Conservation (phyloP, 371 early-diverging fungal species). For the Zancudomyces culisetae region DNA sequence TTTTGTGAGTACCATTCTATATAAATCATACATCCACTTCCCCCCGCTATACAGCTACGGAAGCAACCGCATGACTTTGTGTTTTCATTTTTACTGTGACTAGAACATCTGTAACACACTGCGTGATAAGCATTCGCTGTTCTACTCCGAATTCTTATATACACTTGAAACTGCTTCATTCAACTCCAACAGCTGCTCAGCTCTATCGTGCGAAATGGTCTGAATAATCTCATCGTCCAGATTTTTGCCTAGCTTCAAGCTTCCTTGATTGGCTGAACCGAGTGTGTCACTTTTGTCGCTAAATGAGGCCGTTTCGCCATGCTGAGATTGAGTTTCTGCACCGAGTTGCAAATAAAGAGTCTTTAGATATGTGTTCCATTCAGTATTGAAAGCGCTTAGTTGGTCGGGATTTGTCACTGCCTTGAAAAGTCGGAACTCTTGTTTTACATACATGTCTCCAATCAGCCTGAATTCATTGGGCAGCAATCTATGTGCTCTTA, state of each 20-base stretch:
- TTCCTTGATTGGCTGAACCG: neutral
- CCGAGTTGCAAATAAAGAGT: slow-evolving; percentile 8
- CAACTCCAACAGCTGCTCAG: slow-evolving; percentile 22
- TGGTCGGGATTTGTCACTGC: slow-evolving; percentile 12
- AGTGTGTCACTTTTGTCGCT: neutral
- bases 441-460: slow-evolving; percentile 23
- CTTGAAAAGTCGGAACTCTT: slow-evolving; percentile 21
- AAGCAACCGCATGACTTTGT: no score
- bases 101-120: no score
- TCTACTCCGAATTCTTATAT: no score
- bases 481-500: slow-evolving; percentile 14
- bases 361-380: slow-evolving; percentile 16
- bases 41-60: no score
- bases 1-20: no score
- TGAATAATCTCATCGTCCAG: slow-evolving; percentile 15
- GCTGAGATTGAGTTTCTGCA: neutral
- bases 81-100: no score
- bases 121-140: no score
- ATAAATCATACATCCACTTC: no score
- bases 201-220: slow-evolving; percentile 20
- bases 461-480: slow-evolving; percentile 21
- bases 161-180: slow-evolving; percentile 7
- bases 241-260: slow-evolving; percentile 8
- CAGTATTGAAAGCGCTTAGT: slow-evolving; percentile 16
- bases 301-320: neutral